Evolutionary conservation across 805 yeast species (phyloP), one percentile per base, ranked within the genome.

Genomic region (Lipomyces anomalus): DNA sequence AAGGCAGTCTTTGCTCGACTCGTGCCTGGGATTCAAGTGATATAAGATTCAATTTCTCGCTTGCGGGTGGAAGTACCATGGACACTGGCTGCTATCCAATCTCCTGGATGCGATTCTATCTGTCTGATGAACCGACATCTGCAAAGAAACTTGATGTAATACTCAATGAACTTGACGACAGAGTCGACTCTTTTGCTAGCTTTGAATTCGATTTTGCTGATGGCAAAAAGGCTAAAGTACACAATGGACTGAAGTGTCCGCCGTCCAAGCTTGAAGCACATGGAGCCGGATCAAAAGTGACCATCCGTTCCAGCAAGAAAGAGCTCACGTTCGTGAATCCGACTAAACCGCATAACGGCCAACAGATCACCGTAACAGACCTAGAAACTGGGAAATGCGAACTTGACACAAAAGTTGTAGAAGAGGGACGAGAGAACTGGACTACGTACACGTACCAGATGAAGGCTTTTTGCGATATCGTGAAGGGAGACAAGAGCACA

Each of bases 51-150:
- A 28, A 34, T 16, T 50, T 9, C 32, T 22, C 24, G 7, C 30
- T 48, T 7, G 55, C 44, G 2, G 55, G 55, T 4, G 55, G 55
- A 11, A 44, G 45, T 28, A 7, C 44, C 7, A 44, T 49, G 50
- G 55, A 50, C 29, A 44, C 41, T 46, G 53, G 53, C 4, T 49
- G 46, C 36, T 50, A 50, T 30, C 53, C 55, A 4, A 50, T 50
- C 9, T 50, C 54, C 3, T 50, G 53, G 53, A 50, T 42, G 45
- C 43, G 55, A 6, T 40, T 35, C 26, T 40, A 33, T 18, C n/a
- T 50, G 3, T 32, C 28, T 22, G 50, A 36, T 30, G n/a, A n/a
- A n/a, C n/a, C n/a, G n/a, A n/a, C n/a, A n/a, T n/a, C n/a, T n/a
- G n/a, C n/a, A n/a, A n/a, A n/a, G n/a, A n/a, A n/a, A n/a, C n/a